Evolutionary conservation across 306 rosid genomes (phyloP).

Genomic region (Glycine latifolia): DNA sequence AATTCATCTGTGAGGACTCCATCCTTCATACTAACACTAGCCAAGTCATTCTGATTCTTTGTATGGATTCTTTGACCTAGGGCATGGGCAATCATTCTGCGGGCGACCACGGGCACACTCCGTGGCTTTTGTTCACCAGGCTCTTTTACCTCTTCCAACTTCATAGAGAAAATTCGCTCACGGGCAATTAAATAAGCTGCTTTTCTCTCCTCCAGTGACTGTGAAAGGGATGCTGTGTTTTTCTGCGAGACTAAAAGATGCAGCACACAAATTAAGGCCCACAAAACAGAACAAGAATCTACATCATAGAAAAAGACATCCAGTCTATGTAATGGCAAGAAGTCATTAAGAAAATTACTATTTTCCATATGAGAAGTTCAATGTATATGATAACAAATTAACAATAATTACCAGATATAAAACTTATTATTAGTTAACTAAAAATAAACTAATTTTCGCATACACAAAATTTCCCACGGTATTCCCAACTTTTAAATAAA

Average conservation of each 20-base stretch:
- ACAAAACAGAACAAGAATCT: slow-evolving; percentile 17
- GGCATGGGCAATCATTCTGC: slow-evolving; percentile 97
- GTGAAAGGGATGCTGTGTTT: slow-evolving; percentile 55
- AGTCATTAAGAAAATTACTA: slow-evolving; percentile 13
- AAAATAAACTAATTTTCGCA: slow-evolving; percentile 22
- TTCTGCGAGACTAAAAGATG: slow-evolving; percentile 55
- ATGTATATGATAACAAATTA: background rate
- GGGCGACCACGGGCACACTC: slow-evolving; percentile 84
- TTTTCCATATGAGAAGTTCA: background rate
- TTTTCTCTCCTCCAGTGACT: slow-evolving; percentile 83
- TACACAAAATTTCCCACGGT: background rate
- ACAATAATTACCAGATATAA: slow-evolving; percentile 1
- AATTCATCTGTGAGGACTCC: slow-evolving; percentile 46
- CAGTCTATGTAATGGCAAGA: slow-evolving; percentile 1
- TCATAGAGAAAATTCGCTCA: slow-evolving; percentile 79
- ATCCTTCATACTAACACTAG: slow-evolving; percentile 46
- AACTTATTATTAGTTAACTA: background rate
- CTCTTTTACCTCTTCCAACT: slow-evolving; percentile 62
- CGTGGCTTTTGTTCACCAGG: slow-evolving; percentile 74
- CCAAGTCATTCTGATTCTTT: slow-evolving; percentile 50
- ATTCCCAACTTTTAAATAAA: slow-evolving; percentile 21
- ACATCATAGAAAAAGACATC: background rate
- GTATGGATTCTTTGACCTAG: slow-evolving; percentile 80
- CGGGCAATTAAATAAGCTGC: slow-evolving; percentile 92
- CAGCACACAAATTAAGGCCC: slow-evolving; percentile 37